Conservation (phyloP, 495 filamentous ascomycete species). For the Penicillium diatomitis region DNA sequence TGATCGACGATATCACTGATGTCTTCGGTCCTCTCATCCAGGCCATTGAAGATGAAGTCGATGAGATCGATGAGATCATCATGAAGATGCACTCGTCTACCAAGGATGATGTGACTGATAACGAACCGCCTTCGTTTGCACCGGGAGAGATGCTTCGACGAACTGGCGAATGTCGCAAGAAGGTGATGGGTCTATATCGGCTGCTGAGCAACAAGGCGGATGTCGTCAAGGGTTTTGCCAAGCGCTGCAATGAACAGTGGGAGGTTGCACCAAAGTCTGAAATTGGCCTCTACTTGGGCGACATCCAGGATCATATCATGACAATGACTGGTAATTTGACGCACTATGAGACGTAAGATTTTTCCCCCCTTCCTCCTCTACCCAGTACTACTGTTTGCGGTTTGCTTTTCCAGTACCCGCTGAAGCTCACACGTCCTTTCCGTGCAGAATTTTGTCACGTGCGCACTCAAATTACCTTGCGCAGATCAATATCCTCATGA, state of each 20-base stretch:
- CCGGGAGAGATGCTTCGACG: conserved; percentile 79
- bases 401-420: too few species aligned
- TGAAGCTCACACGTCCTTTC: background rate
- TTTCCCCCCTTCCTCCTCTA: background rate
- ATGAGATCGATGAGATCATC: conserved; percentile 79
- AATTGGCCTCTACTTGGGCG: conserved; percentile 90
- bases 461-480: conserved; percentile 96
- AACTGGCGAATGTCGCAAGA: conserved; percentile 90
- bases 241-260: conserved; percentile 97
- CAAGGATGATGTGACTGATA: conserved; percentile 26
- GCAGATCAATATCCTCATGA: conserved; percentile 91
- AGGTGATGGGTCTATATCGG: conserved; percentile 89
- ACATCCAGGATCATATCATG: conserved; percentile 98
- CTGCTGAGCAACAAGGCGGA: conserved; percentile 95
- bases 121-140: conserved; percentile 36
- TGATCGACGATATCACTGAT: conserved; percentile 98
- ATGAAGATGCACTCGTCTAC: conserved; percentile 59
- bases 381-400: background rate
- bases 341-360: conserved; percentile 85
- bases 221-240: conserved; percentile 98
- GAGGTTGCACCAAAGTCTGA: conserved; percentile 90
- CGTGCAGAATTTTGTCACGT: conserved; percentile 71
- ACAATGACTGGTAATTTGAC: conserved; percentile 94
- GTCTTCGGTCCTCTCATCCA: conserved; percentile 87
- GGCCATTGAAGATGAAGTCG: conserved; percentile 79